These are phyloP conservation scores for Ramularia collo-cygni DNA, from an alignment of 2,329 filamentous ascomycete species.

Conservation along the genomic window DNA sequence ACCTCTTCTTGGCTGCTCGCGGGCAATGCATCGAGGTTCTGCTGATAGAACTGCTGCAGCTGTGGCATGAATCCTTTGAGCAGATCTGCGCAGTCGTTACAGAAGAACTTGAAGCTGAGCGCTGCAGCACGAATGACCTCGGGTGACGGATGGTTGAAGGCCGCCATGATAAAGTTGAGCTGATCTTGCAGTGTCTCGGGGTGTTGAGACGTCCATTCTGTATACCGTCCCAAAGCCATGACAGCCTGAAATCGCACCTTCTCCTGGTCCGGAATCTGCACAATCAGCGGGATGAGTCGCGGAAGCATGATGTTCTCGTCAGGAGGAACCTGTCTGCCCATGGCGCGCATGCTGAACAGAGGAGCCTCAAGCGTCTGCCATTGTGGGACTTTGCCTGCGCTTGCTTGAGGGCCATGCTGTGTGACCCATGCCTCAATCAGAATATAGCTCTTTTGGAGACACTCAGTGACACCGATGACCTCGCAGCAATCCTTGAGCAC, in stretches of 20 bases:
- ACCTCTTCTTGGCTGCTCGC: conserved; percentile 87
- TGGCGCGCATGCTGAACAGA: conserved; percentile 87
- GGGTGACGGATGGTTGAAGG: conserved; percentile 79
- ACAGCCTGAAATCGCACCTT: conserved; percentile 98
- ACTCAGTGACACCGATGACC: conserved; percentile 88
- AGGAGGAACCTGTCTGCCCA: conserved; percentile 91
- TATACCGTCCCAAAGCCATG: conserved; percentile 94
- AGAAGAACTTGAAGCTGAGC: conserved; percentile 94
- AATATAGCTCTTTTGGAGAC: conserved; percentile 78
- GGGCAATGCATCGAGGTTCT: conserved; percentile 78
- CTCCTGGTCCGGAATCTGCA: conserved; percentile 90
- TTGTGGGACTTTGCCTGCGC: conserved; percentile 69
- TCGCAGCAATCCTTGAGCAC: conserved; percentile 96
- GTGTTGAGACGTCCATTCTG: conserved; percentile 93
- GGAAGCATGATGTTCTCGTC: conserved; percentile 83
- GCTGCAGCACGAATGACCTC: conserved; percentile 90
- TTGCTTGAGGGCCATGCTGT: conserved; percentile 70
- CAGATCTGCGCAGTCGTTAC: conserved; percentile 84
- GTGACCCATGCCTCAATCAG: conserved; percentile 84
- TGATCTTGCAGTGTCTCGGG: conserved; percentile 87
- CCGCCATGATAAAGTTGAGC: conserved; percentile 90
- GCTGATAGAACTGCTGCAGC: conserved; percentile 86
- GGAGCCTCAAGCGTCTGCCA: conserved; percentile 97
- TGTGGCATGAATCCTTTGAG: conserved; percentile 77
- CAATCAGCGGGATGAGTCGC: conserved; percentile 85